Conservation (phyloP, 176 grass and related monocot species). For the Dendrocalamus sinicus region DNA sequence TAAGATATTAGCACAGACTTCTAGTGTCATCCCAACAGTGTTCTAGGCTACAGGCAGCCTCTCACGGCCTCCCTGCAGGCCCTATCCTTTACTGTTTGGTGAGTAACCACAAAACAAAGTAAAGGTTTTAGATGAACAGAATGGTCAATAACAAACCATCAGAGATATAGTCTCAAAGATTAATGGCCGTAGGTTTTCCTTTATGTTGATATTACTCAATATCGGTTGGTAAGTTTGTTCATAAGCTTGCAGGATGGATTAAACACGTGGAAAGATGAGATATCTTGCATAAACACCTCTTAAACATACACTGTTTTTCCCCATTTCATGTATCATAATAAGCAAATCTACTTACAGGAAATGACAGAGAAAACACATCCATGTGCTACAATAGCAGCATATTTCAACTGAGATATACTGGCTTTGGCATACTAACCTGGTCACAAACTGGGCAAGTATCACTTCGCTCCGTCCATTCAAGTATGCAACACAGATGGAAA, state of each 20-base stretch:
- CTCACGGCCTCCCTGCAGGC: no score
- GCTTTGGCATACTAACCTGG: conserved; percentile 58
- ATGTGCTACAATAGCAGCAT: not conserved
- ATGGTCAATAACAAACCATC: not conserved
- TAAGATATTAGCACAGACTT: no score
- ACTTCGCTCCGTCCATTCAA: conserved; percentile 95
- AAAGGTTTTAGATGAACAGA: not conserved
- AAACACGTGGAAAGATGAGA: not conserved
- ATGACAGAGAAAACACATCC: conserved; percentile 2
- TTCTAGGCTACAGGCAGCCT: no score
- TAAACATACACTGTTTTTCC: not conserved
- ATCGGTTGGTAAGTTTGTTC: not conserved
- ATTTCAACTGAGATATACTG: not conserved
- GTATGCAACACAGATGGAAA: conserved; percentile 89
- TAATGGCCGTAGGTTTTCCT: not conserved
- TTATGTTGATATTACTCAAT: not conserved
- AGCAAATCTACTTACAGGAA: not conserved
- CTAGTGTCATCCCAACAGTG: no score
- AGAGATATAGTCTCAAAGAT: not conserved
- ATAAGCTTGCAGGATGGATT: not conserved
- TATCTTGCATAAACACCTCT: not conserved
- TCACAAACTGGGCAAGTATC: conserved; percentile 88
- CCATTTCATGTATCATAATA: not conserved
- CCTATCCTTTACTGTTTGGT: no score
- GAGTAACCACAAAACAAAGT: not conserved